phyloP scores from a whole-genome alignment of 2,329 filamentous ascomycete species.

The Botrytis porri region DNA sequence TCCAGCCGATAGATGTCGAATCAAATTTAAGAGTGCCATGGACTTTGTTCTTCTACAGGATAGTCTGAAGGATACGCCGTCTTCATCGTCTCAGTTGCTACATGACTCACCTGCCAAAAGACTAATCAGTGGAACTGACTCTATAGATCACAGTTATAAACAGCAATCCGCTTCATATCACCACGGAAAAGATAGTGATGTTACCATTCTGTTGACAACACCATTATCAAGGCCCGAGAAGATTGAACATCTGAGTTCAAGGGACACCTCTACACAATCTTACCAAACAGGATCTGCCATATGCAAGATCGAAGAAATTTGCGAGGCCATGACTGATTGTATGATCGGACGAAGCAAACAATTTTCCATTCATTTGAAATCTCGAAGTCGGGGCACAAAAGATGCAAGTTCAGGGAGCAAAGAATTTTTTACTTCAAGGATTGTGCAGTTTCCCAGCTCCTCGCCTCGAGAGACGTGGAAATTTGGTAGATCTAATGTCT shows the following conservation, averaged over 20 bases:
- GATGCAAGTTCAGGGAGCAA: neutral
- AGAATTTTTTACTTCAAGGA: neutral
- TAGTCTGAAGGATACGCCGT: conserved; percentile 15
- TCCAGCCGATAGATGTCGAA: neutral
- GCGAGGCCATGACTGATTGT: conserved; percentile 50
- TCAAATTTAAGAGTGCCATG: conserved; percentile 20
- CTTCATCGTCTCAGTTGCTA: conserved; percentile 24
- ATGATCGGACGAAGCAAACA: conserved; percentile 45
- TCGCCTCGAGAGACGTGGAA: conserved; percentile 48
- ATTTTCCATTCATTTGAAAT: conserved; percentile 44
- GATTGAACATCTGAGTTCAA: neutral
- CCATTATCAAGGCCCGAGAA: neutral
- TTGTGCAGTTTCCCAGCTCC: conserved; percentile 48
- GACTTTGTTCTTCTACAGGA: conserved; percentile 25
- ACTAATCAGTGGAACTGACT: neutral
- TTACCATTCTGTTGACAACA: neutral
- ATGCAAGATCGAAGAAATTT: conserved; percentile 53
- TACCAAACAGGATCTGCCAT: conserved; percentile 42
- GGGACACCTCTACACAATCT: conserved; percentile 6
- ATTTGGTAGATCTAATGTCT: conserved; percentile 46
- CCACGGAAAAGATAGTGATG: neutral
- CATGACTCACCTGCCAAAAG: conserved; percentile 26
- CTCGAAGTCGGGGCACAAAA: neutral
- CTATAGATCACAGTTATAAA: neutral
- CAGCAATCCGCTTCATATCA: neutral